Percentiles rank a stretch among this genome's conserved stretches.
These are phyloP conservation scores for Helichrysum umbraculigerum DNA, from an alignment of 129 eudicot species.

Conservation along the genomic window DNA sequence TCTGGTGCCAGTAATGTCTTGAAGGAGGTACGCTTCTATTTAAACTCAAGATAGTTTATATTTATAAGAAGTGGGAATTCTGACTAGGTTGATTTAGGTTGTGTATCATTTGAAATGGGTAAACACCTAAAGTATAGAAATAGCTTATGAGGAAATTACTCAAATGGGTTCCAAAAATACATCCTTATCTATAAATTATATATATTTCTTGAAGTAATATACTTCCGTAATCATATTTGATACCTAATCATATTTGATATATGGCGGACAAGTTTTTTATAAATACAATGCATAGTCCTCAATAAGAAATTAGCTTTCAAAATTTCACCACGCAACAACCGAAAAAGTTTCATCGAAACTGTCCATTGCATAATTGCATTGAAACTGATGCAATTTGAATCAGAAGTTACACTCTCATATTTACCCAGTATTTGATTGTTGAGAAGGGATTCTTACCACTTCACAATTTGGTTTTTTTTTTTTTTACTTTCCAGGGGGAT, in stretches of 20 bases:
- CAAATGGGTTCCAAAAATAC: neutral
- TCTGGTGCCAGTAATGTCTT: constrained; percentile 76
- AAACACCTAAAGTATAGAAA: neutral
- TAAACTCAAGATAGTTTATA: neutral
- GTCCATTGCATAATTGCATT: neutral
- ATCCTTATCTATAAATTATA: neutral
- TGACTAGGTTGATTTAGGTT: neutral
- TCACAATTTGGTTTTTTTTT: neutral
- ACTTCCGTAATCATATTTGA: neutral
- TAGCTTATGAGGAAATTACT: neutral
- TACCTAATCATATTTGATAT: no score
- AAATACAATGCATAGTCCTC: neutral
- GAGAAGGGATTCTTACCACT: neutral
- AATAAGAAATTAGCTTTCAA: neutral
- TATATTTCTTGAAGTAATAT: neutral
- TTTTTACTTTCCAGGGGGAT: constrained; percentile 67
- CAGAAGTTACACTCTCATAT: neutral
- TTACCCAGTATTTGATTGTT: neutral
- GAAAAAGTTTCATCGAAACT: neutral
- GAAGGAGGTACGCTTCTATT: constrained; percentile 63
- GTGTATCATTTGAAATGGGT: neutral
- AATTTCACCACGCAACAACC: neutral
- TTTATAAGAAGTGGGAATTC: neutral
- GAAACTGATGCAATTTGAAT: neutral
- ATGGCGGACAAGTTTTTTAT: neutral